These are phyloP conservation scores for Pholiota adiposa DNA, from an alignment of 1,284 basidiomycete species.

Conservation along the genomic window DNA sequence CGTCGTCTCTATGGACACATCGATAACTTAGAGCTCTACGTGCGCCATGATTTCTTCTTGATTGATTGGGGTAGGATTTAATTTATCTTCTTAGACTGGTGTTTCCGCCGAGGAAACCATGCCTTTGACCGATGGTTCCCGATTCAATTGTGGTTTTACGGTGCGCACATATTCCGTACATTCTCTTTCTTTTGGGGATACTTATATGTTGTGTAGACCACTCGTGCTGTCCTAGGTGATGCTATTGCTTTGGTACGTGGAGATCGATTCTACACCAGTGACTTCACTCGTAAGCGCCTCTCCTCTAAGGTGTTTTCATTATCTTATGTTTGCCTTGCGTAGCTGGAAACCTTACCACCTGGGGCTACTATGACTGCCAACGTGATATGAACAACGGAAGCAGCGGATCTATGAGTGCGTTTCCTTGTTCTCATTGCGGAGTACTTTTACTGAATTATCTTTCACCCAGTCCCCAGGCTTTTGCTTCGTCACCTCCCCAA, in stretches of 20 bases:
- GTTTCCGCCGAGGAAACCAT: constrained; percentile 56
- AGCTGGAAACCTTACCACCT: constrained; percentile 53
- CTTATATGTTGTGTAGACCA: constrained; percentile 38
- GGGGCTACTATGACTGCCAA: constrained; percentile 50
- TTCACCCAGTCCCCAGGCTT: constrained; percentile 44
- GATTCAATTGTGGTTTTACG: constrained; percentile 42
- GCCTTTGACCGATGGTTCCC: constrained; percentile 49
- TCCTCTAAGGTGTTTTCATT: neutral
- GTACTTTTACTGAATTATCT: neutral
- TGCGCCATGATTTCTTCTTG: constrained; percentile 25
- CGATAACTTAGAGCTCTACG: constrained; percentile 56
- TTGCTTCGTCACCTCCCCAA: constrained; percentile 51
- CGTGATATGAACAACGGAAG: constrained; percentile 27
- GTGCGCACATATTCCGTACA: neutral
- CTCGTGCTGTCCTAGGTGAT: constrained; percentile 50
- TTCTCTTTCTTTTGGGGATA: no score
- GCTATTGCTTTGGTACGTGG: constrained; percentile 57
- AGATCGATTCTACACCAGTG: constrained; percentile 51
- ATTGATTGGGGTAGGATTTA: neutral
- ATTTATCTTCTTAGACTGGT: constrained; percentile 42
- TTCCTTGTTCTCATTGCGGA: neutral
- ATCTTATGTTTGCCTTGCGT: neutral
- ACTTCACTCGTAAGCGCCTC: constrained; percentile 46
- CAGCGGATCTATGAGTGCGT: constrained; percentile 8
- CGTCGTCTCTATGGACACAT: constrained; percentile 54